Percentiles rank a stretch among this genome's conserved stretches.
phyloP scores from a whole-genome alignment of 805 yeast species.

The Spencermartinsiella europaea region DNA sequence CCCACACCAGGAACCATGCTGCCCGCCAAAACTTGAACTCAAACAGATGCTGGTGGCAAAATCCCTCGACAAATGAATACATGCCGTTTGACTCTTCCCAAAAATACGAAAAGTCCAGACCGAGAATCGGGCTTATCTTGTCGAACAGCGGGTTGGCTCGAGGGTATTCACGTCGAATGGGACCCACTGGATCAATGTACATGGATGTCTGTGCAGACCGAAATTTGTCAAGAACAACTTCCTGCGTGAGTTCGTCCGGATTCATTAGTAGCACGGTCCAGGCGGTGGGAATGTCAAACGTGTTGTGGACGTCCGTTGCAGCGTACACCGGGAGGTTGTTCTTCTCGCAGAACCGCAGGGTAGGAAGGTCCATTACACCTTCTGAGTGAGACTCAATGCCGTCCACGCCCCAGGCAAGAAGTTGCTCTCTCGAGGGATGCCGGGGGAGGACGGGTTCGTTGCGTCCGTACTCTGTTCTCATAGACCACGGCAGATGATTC shows the following conservation, averaged over 20 bases:
- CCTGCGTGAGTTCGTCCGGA: slow-evolving; percentile 8
- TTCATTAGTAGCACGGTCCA: slow-evolving; percentile 18
- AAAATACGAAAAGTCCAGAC: slow-evolving; percentile 19
- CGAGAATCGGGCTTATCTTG: slow-evolving; percentile 19
- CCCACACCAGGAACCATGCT: slow-evolving; percentile 11
- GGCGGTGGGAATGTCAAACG: slow-evolving; percentile 16
- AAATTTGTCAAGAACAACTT: slow-evolving; percentile 7
- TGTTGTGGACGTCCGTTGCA: slow-evolving; percentile 21
- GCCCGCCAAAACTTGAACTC: slow-evolving; percentile 14
- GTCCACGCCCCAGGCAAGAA: slow-evolving; percentile 23
- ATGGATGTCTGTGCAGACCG: slow-evolving; percentile 7
- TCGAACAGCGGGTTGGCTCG: slow-evolving; percentile 13
- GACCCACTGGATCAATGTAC: slow-evolving; percentile 21
- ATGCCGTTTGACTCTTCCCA: slow-evolving; percentile 22
- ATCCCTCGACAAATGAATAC: slow-evolving; percentile 24
- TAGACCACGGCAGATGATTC: slow-evolving; percentile 25
- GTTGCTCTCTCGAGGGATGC: slow-evolving; percentile 20
- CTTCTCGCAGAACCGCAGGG: slow-evolving; percentile 16
- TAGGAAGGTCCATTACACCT: slow-evolving; percentile 21
- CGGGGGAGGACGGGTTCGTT: slow-evolving; percentile 16
- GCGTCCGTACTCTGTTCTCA: slow-evolving; percentile 15
- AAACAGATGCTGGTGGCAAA: slow-evolving; percentile 21
- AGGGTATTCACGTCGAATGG: slow-evolving; percentile 14
- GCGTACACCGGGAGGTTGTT: slow-evolving; percentile 19
- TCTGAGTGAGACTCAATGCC: slow-evolving; percentile 22